Percentiles rank a stretch among this genome's conserved stretches.
Evolutionary conservation across 1,284 basidiomycete genomes (phyloP).

Genomic region (Cerrena zonata): DNA sequence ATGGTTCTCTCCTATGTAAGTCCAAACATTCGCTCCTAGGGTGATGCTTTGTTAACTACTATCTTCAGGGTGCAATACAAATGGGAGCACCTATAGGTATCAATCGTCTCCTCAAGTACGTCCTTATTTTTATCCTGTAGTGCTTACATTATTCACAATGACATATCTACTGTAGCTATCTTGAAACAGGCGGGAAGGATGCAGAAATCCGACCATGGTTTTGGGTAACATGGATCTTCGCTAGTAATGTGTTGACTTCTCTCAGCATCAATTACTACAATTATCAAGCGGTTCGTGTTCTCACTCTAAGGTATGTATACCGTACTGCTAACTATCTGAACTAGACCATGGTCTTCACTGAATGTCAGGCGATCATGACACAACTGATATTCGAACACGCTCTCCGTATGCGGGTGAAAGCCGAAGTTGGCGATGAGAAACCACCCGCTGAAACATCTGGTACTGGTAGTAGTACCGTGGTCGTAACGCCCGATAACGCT

Average conservation of each 20-base stretch:
- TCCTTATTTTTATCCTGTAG: slow-evolving; percentile 8
- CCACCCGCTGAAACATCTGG: slow-evolving; percentile 7
- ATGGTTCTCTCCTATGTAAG: neutral
- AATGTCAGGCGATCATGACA: slow-evolving; percentile 58
- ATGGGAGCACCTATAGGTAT: slow-evolving; percentile 42
- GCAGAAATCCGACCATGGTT: slow-evolving; percentile 45
- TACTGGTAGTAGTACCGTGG: slow-evolving; percentile 10
- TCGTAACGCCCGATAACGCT: slow-evolving; percentile 15
- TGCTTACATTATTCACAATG: neutral
- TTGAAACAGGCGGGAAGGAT: slow-evolving; percentile 37
- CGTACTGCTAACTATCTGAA: neutral
- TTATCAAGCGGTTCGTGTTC: slow-evolving; percentile 5
- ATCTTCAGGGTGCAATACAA: slow-evolving; percentile 19
- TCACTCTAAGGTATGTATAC: neutral
- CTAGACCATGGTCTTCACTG: slow-evolving; percentile 44
- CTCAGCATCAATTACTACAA: slow-evolving; percentile 16
- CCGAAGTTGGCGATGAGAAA: slow-evolving; percentile 36
- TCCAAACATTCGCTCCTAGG: neutral
- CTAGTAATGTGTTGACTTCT: slow-evolving; percentile 44
- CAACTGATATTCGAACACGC: slow-evolving; percentile 69
- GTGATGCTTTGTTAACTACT: neutral
- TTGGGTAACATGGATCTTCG: slow-evolving; percentile 62
- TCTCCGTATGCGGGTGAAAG: slow-evolving; percentile 60
- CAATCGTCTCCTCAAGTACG: slow-evolving; percentile 35
- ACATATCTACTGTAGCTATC: slow-evolving; percentile 27